Evolutionary conservation across 2,329 filamentous ascomycete genomes (phyloP), one percentile per base, ranked within the genome.

Genomic region (Colletotrichum sp.): DNA sequence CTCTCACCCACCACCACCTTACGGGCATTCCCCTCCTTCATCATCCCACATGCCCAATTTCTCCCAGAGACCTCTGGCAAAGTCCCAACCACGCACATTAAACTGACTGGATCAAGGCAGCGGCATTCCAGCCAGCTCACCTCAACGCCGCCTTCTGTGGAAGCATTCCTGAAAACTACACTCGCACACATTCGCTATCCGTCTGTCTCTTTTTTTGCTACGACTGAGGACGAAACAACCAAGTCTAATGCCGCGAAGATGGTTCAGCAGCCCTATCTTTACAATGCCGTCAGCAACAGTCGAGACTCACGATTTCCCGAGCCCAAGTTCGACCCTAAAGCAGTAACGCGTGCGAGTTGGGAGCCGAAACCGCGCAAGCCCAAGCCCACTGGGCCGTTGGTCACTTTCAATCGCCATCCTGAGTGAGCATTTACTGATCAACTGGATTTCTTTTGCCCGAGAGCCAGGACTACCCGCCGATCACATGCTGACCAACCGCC

Each of bases 321-420:
- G 83, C 87, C 81, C 81, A 86, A 83, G n/a, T 98, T 98, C 85
- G 96, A 98, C 81, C 96, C 96, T 65, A 98, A 96, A 84, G 94
- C 95, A 76, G 90, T 96, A 65, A 96, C 95, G 27, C 91, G 95
- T 82, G 94, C 95, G 77, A 96, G 94, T 85, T 95, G 92, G 88
- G 87, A 92, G 81, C 90, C 92, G 15, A 91, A 91, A 70, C 87
- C 91, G 55, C 88, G 86, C 30, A 93, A 90, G 81, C 89, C 91
- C 57, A 93, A 94, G 88, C 90, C 89, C 61, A 89, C 94, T 69
- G 96, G 95, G 0, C 96, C 95, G 15, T 86, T 98, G 78, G 86
- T 98, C 78, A 91, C 94, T 76, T 94, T 98, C 88, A 97, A 98
- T 84, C 90, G 91, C 74, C 96, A 98, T 84, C 96, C 96, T 2